A percentile compares a stretch with the other conserved stretches of the same genome.
Conservation (phyloP, 2,329 filamentous ascomycete species). For the Ophiosphaerella narmari region DNA sequence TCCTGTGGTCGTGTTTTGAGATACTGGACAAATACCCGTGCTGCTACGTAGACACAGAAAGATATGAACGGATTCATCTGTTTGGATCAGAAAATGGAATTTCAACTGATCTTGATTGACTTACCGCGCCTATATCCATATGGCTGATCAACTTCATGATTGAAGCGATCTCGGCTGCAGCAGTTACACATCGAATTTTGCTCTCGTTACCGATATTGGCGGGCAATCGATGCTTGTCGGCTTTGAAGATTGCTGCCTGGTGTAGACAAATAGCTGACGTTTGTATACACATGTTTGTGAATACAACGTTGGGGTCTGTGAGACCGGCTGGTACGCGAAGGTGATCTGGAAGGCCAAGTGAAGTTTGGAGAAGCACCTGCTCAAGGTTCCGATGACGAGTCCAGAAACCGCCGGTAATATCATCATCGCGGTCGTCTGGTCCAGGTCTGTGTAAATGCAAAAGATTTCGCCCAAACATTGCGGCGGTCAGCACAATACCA, state of each 20-base stretch:
- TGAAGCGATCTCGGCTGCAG: conserved; percentile 89
- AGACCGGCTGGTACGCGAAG: conserved; percentile 80
- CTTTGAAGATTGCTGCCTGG: conserved; percentile 96
- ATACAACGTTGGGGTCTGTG: conserved; percentile 81
- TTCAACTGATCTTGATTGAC: conserved; percentile 37
- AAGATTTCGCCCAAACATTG: conserved; percentile 87
- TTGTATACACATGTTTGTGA: conserved; percentile 95
- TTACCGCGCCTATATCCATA: conserved; percentile 79
- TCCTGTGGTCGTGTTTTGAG: conserved; percentile 93
- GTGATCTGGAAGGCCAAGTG: conserved; percentile 77
- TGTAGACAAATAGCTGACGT: conserved; percentile 97
- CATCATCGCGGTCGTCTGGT: conserved; percentile 77
- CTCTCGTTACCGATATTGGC: conserved; percentile 81
- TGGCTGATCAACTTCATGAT: conserved; percentile 97
- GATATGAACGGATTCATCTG: conserved; percentile 96
- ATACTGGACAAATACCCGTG: conserved; percentile 93
- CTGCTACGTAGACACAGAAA: conserved; percentile 95
- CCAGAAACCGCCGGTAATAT: conserved; percentile 95
- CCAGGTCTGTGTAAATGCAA: conserved; percentile 88
- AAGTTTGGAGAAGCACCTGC: conserved; percentile 85
- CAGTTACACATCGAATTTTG: conserved; percentile 89
- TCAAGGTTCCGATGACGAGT: conserved; percentile 88
- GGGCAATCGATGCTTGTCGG: conserved; percentile 83
- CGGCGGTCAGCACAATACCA: conserved; percentile 82
- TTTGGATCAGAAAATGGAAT: conserved; percentile 18